Base-by-base conservation (phyloP, 768 basidiomycete genomes). In the Cystofilobasidium bisporidii region DNA sequence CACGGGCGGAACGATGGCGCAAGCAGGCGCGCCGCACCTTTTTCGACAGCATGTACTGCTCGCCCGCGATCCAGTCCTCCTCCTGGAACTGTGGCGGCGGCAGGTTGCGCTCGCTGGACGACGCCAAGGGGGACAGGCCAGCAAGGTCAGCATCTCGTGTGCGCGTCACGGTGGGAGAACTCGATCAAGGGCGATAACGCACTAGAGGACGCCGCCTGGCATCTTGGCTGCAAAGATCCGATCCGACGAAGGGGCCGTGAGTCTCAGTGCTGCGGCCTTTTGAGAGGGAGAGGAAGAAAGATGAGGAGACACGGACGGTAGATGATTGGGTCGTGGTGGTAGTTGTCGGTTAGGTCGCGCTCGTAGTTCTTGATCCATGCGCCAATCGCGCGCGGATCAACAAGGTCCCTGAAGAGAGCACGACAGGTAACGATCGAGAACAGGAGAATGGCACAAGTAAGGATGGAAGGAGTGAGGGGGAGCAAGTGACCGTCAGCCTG, bases 321-420 rank as follows among this genome's bases (percentile, higher is more conserved):
- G 50, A 53, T 53, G 50, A 53, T 53, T 3, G 50, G 50, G 50
- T 53, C 50, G 50, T 53, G n/a, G 24, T 26, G n/a, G 50, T 53
- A 53, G 50, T 53, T 53, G n/a, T 24, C 28, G 28, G 50, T 53
- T 24, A 53, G 24, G 50, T 53, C 50, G 50, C 24, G 24, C 50
- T 53, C 50, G 50, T 53, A 53, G 24, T 53, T 53, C 50, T 53
- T 53, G 50, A 53, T 53, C 50, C 50, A 53, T 5, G 50, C 50
- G n/a, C 50, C 50, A 24, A 53, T 53, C 24, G 50, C 50, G 9
- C 50, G 50, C 24, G 50, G 50, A 17, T 53, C 50, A 3, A 28
- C 50, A 3, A 53, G 50, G 24, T 53, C 50, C 28, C 50, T 53
- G 20, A 8, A 26, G 24, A 24, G 14, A 36, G 36, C 8, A n/a